phyloP scores from a whole-genome alignment of 345 rosid species.

The Geranium brycei region DNA sequence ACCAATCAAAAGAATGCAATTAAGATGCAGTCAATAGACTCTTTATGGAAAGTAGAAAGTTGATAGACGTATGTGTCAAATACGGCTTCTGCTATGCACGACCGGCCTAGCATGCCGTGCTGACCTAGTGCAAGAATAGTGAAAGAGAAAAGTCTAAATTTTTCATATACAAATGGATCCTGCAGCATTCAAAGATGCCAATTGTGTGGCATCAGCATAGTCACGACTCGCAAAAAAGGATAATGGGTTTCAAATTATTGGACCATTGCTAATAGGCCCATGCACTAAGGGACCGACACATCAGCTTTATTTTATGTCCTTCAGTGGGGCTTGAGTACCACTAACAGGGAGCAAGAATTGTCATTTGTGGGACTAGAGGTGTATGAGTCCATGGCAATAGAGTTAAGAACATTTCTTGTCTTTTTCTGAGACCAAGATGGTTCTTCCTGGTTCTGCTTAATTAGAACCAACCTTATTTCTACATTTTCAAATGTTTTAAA shows the following conservation, averaged over 20 bases:
- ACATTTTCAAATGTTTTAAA: not conserved
- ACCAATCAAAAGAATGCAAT: too few relatives aligned
- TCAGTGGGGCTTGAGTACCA: conserved; percentile 18
- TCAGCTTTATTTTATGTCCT: conserved; percentile 1
- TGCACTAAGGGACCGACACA: conserved; percentile 12
- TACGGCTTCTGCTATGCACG: too few relatives aligned
- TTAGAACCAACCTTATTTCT: not conserved
- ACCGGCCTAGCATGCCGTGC: too few relatives aligned
- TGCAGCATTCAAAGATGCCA: conserved; percentile 27
- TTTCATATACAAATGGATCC: not conserved
- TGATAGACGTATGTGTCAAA: too few relatives aligned
- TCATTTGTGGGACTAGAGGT: conserved; percentile 8
- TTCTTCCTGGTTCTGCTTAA: not conserved
- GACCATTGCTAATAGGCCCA: conserved; percentile 18
- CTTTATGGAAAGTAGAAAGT: too few relatives aligned
- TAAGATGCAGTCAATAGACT: too few relatives aligned
- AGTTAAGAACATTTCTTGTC: conserved; percentile 11
- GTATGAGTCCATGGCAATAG: too few relatives aligned
- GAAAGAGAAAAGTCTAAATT: not conserved
- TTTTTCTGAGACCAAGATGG: conserved; percentile 1
- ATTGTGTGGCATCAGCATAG: conserved; percentile 21
- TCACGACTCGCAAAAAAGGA: too few relatives aligned
- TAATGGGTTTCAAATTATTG: not conserved
- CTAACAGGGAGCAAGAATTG: conserved; percentile 13
- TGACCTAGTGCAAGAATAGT: not conserved